phyloP scores from a whole-genome alignment of 2,329 filamentous ascomycete genomes.

The Fusarium cicatricum region DNA sequence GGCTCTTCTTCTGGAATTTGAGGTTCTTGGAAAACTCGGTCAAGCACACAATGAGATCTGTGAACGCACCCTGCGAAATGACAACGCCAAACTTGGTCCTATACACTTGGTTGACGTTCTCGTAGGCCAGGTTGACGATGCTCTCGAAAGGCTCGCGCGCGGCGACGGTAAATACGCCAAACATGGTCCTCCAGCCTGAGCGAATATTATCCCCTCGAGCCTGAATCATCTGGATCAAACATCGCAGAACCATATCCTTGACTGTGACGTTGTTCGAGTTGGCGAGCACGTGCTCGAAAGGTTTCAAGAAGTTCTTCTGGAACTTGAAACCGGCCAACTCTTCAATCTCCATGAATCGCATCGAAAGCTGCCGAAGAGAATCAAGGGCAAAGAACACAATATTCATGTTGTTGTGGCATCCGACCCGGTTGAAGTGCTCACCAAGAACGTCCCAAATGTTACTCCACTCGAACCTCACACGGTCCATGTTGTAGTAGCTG shows the following conservation, averaged over 20 bases:
- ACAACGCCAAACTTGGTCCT: conserved; percentile 95
- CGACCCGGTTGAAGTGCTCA: conserved; percentile 97
- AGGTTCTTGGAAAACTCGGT: conserved; percentile 99
- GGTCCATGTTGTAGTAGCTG: conserved; percentile 99
- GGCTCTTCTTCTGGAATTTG: conserved; percentile 97
- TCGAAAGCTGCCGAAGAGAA: conserved; percentile 92
- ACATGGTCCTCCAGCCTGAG: conserved; percentile 99
- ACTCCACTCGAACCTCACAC: conserved; percentile 98
- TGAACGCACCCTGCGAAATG: conserved; percentile 95
- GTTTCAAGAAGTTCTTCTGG: conserved; percentile 98
- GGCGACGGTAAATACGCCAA: conserved; percentile 96
- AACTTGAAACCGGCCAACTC: conserved; percentile 99
- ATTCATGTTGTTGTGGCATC: conserved; percentile 93
- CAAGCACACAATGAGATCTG: conserved; percentile 93
- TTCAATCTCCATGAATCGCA: conserved; percentile 99
- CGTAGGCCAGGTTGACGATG: conserved; percentile 96
- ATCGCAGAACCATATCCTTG: conserved; percentile 96
- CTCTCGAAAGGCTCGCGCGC: conserved; percentile 92
- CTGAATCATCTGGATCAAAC: conserved; percentile 99
- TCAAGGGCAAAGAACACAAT: conserved; percentile 98
- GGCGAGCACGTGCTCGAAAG: conserved; percentile 96
- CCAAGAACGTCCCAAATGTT: conserved; percentile 98
- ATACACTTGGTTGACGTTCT: conserved; percentile 96
- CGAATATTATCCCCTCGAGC: conserved; percentile 95
- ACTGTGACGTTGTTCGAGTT: conserved; percentile 92